Percentiles rank a stretch among this genome's conserved stretches.
Evolutionary conservation across 495 filamentous ascomycete species (phyloP).

Genomic region (Penicillium parvum): DNA sequence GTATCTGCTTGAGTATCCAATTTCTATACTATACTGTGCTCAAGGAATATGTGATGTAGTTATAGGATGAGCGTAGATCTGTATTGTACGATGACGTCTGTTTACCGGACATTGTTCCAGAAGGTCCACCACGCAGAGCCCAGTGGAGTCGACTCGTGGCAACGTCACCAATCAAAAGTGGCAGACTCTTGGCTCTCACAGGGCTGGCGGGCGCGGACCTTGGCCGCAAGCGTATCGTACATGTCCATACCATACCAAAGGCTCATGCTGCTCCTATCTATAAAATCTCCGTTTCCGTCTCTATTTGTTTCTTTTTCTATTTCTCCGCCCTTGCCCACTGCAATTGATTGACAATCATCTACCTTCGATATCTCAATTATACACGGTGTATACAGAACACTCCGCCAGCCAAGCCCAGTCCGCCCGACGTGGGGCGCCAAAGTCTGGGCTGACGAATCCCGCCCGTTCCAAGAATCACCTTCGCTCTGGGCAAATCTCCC

Average conservation of each 20-base stretch:
- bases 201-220: conserved; percentile 13
- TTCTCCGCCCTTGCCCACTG: too few relatives aligned
- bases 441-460: conserved; percentile 32
- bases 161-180: not conserved
- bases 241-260: not conserved
- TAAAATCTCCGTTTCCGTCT: not conserved
- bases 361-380: too few relatives aligned
- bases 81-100: conserved; percentile 7
- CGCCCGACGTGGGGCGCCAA: conserved; percentile 24
- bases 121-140: not conserved
- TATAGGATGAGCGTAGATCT: too few relatives aligned
- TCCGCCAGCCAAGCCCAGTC: conserved; percentile 22
- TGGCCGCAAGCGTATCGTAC: conserved; percentile 13
- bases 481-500: conserved; percentile 20
- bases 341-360: too few relatives aligned
- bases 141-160: not conserved
- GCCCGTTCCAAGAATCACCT: conserved; percentile 15
- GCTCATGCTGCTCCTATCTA: not conserved
- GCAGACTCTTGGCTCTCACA: conserved; percentile 17
- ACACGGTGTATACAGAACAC: too few relatives aligned
- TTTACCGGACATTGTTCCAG: conserved; percentile 1
- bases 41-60: too few relatives aligned
- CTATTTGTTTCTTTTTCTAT: not conserved
- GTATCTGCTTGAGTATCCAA: too few relatives aligned
- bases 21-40: too few relatives aligned